Base-by-base conservation (phyloP, 106 monocot genomes). In the Ottelia alismoides region DNA sequence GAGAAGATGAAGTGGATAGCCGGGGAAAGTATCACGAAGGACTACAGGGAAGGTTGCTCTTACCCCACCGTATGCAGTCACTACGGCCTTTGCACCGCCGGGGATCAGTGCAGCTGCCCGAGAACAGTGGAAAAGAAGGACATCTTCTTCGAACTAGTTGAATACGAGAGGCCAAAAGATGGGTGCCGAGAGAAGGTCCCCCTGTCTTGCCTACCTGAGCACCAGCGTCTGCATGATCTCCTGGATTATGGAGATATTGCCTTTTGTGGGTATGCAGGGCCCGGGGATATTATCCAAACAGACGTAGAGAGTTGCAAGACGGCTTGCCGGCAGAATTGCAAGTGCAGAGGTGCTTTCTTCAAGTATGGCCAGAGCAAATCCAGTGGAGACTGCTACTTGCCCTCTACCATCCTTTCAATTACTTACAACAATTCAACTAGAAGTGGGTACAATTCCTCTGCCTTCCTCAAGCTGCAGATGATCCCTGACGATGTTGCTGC, bases 321-420 rank as follows among this genome's bases (percentile, higher is more conserved):
- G 2, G 52, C 21, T 4, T 52, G 52, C 25, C 28, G 14, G 16
- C 12, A 27, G 22, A 52, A 52, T 27, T 52, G 27, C 52, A 27
- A 25, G 25, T 52, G 52, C n/a, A 52, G 25, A 52, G 52, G 16
- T 52, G 52, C 25, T 2, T 52, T 52, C 25, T 17, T 52, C 2
- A 52, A 0, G 52, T 52, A 52, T 21, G 27, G n/a, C n/a, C n/a
- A n/a, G n/a, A n/a, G n/a, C n/a, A n/a, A n/a, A n/a, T n/a, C n/a
- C n/a, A n/a, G n/a, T n/a, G n/a, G n/a, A n/a, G n/a, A n/a, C n/a
- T n/a, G n/a, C n/a, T n/a, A n/a, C n/a, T n/a, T n/a, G n/a, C n/a
- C n/a, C n/a, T n/a, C n/a, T n/a, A n/a, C n/a, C n/a, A n/a, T n/a
- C n/a, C n/a, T n/a, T n/a, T n/a, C n/a, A n/a, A n/a, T n/a, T n/a